phyloP scores from a whole-genome alignment of 441 rosid species.

The Adansonia madagascariensis region DNA sequence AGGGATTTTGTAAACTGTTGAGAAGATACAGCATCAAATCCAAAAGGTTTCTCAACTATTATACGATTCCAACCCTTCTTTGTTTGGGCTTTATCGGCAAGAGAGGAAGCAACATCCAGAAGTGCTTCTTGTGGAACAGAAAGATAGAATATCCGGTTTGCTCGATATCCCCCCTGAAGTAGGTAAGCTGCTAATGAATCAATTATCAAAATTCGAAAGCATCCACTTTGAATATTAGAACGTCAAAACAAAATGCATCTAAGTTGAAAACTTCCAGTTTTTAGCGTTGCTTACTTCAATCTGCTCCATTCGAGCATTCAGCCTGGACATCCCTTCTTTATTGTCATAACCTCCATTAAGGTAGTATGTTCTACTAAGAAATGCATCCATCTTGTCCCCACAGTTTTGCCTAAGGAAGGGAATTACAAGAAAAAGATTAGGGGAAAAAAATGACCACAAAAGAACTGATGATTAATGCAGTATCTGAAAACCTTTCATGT shows the following conservation, averaged over 20 bases:
- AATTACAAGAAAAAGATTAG: background rate
- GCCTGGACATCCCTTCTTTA: conserved; percentile 63
- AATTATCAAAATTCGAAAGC: conserved; percentile 34
- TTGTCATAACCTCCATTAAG: conserved; percentile 70
- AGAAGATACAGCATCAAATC: conserved; percentile 63
- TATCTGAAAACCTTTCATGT: background rate
- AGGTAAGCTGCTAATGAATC: conserved; percentile 40
- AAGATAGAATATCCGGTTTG: conserved; percentile 74
- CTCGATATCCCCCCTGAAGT: conserved; percentile 60
- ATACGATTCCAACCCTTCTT: conserved; percentile 76
- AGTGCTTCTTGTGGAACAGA: conserved; percentile 91
- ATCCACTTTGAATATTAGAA: conserved; percentile 22
- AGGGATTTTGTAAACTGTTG: conserved; percentile 56
- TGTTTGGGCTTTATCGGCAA: conserved; percentile 65
- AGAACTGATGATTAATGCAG: background rate
- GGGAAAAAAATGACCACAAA: background rate
- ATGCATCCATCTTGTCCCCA: conserved; percentile 66
- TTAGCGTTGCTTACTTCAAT: conserved; percentile 56
- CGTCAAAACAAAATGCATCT: conserved; percentile 18
- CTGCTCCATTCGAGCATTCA: conserved; percentile 67
- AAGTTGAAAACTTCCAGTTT: conserved; percentile 14
- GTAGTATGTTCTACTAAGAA: conserved; percentile 67
- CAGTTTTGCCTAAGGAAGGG: conserved; percentile 59
- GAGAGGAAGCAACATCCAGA: conserved; percentile 62
- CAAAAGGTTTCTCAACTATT: conserved; percentile 84